Evolutionary conservation across 345 rosid genomes (phyloP).

Genomic region (Dovyalis caffra): DNA sequence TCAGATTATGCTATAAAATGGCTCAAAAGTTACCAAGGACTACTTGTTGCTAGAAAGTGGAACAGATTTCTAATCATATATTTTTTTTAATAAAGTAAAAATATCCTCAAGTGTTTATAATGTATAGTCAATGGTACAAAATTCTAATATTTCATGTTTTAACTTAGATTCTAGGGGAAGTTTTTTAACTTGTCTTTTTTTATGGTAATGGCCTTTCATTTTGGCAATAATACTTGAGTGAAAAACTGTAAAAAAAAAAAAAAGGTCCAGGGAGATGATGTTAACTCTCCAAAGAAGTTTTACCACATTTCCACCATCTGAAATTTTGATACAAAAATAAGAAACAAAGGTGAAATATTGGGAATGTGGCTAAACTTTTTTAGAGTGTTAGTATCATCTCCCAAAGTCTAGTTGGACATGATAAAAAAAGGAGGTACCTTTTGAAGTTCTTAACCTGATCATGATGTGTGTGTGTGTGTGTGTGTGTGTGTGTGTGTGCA

Average conservation of each 20-base stretch:
- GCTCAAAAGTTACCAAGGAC: neutral
- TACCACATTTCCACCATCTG: neutral
- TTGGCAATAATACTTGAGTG: neutral
- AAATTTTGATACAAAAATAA: too few species aligned
- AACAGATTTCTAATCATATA: neutral
- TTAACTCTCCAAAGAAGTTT: neutral
- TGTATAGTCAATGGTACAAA: too few species aligned
- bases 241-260: neutral
- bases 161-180: neutral
- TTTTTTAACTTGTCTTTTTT: too few species aligned
- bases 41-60: neutral
- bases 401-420: neutral
- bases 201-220: neutral
- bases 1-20: neutral
- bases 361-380: neutral
- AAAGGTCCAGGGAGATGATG: neutral
- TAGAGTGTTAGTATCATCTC: neutral
- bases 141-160: neutral
- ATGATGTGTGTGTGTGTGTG: neutral
- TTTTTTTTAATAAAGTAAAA: too few species aligned
- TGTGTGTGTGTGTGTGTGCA: neutral
- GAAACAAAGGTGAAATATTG: neutral
- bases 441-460: neutral
- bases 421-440: neutral
- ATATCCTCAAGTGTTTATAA: too few species aligned